Evolutionary conservation across 164 flowering plant species (phyloP).

Genomic region (Macadamia integrifolia): DNA sequence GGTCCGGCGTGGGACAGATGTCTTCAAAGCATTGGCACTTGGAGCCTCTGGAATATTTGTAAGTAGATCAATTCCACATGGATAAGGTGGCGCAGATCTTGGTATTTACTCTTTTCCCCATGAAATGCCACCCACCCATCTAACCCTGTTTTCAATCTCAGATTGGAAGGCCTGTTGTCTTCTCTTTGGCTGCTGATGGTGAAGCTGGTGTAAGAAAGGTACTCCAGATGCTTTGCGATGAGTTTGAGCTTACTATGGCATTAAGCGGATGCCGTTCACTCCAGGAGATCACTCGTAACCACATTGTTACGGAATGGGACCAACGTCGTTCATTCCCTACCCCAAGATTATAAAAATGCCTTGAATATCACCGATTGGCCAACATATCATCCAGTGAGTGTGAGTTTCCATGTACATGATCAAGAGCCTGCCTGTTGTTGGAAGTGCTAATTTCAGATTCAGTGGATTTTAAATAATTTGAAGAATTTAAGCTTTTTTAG

Average conservation of each 20-base stretch:
- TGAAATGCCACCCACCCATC: not conserved
- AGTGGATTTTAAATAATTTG: not conserved
- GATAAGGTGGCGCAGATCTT: not conserved
- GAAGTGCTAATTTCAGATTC: conserved; percentile 2
- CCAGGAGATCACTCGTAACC: conserved; percentile 76
- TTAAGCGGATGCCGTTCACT: conserved; percentile 83
- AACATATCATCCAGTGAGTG: not conserved
- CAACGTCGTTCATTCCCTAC: conserved; percentile 21
- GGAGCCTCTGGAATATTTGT: conserved; percentile 95
- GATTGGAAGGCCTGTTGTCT: conserved; percentile 93
- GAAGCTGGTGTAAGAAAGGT: conserved; percentile 89
- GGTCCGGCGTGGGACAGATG: conserved; percentile 92
- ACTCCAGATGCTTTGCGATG: conserved; percentile 86
- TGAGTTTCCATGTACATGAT: conserved; percentile 8
- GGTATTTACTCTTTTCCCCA: conserved; percentile 1
- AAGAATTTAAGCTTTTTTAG: conserved; percentile 13
- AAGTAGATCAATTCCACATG: conserved; percentile 22
- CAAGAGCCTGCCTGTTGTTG: conserved; percentile 4
- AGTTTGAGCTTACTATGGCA: conserved; percentile 95
- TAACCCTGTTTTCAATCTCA: conserved; percentile 16
- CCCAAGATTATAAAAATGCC: conserved; percentile 22
- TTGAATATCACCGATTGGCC: not conserved
- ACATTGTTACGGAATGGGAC: conserved; percentile 65
- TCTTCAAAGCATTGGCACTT: conserved; percentile 91
- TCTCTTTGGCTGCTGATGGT: conserved; percentile 81